These are phyloP conservation scores for Juglanconis juglandina DNA, from an alignment of 2,329 filamentous ascomycete species.

Conservation along the genomic window DNA sequence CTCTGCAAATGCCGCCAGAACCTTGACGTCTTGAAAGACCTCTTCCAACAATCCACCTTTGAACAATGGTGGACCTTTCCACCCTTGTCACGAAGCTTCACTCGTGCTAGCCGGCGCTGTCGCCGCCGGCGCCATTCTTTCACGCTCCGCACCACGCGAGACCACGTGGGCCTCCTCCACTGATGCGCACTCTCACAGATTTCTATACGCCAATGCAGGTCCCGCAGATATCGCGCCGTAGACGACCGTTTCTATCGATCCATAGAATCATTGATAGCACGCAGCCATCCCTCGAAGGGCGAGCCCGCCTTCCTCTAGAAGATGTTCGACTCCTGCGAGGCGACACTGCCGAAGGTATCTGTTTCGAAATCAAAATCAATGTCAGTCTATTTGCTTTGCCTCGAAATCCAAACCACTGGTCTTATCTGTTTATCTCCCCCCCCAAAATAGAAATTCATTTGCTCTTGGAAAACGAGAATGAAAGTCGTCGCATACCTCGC, in stretches of 20 bases:
- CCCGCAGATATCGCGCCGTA: neutral
- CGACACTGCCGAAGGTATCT: conserved; percentile 54
- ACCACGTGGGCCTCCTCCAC: neutral
- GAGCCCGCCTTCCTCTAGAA: conserved; percentile 37
- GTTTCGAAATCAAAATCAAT: neutral
- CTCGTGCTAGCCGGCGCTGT: neutral
- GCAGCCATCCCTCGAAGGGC: conserved; percentile 14
- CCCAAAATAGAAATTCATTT: neutral
- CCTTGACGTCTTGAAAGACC: neutral
- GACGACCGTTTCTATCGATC: conserved; percentile 8
- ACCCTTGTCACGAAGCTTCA: neutral
- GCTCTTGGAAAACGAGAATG: neutral
- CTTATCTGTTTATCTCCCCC: neutral
- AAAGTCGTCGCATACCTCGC: conserved; percentile 45
- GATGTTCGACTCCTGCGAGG: conserved; percentile 52
- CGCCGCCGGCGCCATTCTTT: neutral
- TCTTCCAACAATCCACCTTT: neutral
- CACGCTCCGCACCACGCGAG: neutral
- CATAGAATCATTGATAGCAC: conserved; percentile 10
- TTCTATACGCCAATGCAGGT: neutral
- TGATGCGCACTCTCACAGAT: neutral
- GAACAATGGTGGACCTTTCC: neutral
- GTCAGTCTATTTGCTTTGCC: neutral
- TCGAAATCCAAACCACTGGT: neutral
- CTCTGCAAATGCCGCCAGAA: neutral